Base-by-base conservation (phyloP, 352 stramenopile species). In the Phytophthora aleatoria region DNA sequence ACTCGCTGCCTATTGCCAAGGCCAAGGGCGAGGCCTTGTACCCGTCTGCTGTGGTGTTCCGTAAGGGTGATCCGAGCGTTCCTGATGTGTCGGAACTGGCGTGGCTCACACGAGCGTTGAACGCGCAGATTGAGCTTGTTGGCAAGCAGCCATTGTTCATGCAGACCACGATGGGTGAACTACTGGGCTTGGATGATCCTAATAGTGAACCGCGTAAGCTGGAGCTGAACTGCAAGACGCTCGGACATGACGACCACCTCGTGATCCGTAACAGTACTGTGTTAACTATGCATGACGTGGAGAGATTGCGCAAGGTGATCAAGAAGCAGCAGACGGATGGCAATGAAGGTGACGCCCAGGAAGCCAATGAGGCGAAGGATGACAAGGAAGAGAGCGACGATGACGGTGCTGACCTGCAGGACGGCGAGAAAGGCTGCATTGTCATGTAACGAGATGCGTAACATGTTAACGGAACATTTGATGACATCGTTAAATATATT, bases 191-290 rank as follows among this genome's bases (percentile, higher is more conserved):
- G 8, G 81, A 89, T 1, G 83, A 85, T 3, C 58, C 59, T 10
- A 59, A 71, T 20, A 50, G 43, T n/a, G 68, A 76, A 38, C 75
- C 80, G 54, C 71, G 65, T 3, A 92, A 90, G 60, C 49, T 94
- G 33, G 79, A 88, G 35, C 49, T 92, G 10, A 53, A 69, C 12
- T 82, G 81, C 60, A 83, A 80, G 45, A 86, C 81, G 24, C 67
- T 94, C 7, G 83, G 77, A 11, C 72, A 80, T 39, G 67, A 83
- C 24, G 83, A 92, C 57, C 69, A 90, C 10, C 69, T 94, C 11
- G 81, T 90, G 10, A 68, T 94, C 8, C 82, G 83, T 54, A 94
- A 94, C 71, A 90, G 81, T 67, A 89, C 82, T 1, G 86, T 94
- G 61, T 69, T 94, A 27, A 92, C 83, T 8, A 90, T 84, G 79